These are phyloP conservation scores for Fusarium coicis DNA, from an alignment of 2,329 filamentous ascomycete species.

Conservation along the genomic window DNA sequence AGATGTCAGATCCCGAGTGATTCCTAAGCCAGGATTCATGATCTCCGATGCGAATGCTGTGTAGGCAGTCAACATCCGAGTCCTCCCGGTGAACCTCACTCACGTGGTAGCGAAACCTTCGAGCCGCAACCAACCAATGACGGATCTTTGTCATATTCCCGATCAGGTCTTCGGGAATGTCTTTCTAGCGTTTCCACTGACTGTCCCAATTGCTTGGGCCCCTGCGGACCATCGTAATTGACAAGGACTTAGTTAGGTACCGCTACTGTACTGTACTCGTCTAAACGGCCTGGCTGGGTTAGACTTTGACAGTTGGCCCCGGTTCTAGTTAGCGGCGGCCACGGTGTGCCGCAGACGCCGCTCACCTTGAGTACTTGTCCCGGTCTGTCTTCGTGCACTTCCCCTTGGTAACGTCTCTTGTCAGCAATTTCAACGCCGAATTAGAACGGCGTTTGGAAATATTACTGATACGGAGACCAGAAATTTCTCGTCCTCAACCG, in stretches of 20 bases:
- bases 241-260: background rate
- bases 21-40: conserved; percentile 2
- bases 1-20: conserved; percentile 12
- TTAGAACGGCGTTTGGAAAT: conserved; percentile 4
- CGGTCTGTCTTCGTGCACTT: conserved; percentile 40
- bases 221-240: conserved; percentile 6
- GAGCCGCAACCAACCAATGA: conserved; percentile 5
- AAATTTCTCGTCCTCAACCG: background rate
- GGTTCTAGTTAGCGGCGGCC: conserved; percentile 1
- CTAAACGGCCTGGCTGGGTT: conserved; percentile 5
- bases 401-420: conserved; percentile 17
- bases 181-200: conserved; percentile 17
- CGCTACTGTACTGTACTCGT: background rate
- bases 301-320: background rate
- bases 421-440: conserved; percentile 13
- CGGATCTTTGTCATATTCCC: conserved; percentile 3
- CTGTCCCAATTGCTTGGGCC: conserved; percentile 1
- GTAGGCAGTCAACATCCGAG: conserved; percentile 22
- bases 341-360: conserved; percentile 28
- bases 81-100: conserved; percentile 37
- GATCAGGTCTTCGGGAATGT: conserved; percentile 7
- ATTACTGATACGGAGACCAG: conserved; percentile 6
- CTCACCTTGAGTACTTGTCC: conserved; percentile 28
- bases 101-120: conserved; percentile 36
- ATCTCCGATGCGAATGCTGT: background rate